Evolutionary conservation across 148 eudicot species (phyloP), one percentile per base, ranked within the genome.

Genomic region (Spergularia marina): DNA sequence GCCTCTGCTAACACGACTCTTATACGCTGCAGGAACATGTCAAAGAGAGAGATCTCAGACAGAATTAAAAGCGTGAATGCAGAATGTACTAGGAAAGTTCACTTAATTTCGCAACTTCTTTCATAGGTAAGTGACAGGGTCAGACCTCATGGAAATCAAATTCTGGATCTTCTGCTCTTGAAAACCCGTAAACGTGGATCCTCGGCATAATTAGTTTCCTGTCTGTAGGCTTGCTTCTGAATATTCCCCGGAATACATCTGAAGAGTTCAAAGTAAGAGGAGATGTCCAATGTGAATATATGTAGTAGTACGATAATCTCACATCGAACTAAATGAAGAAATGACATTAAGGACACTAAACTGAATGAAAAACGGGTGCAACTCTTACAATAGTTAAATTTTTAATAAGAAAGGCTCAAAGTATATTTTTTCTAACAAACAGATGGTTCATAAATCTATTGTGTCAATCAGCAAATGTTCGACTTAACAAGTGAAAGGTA

Each of bases 81-180:
- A 64, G 5, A 11, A 39, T 39, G 68, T 36, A 65, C 68, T 13
- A 23, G 21, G 41, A 62, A 62, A 62, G 41, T 17, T 3, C 9
- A 23, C 14, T 20, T 63, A 40, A 39, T 12, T 51, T 9, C 56
- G 20, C 54, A 39, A 70, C 34, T 25, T 18, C 77, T 47, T 62
- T 41, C 41, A 75, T 20, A 52, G 18, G 51, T 53, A 53, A 41
- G 44, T 41, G 74, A 79, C 7, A 71, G 75, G 53, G 67, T 55
- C 77, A 73, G 75, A 91, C 98, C 98, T 91, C 89, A 2, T 87
- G 90, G 75, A 94, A 90, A 62, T 91, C 96, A 20, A 89, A 94
- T 70, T 94, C 98, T 15, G 98, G 98, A 83, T 94, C 98, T 74
- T 83, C 86, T 44, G 94, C 93, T 83, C 82, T 94, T 69, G 98